phyloP scores from a whole-genome alignment of 805 yeast genomes.

The Candida namnaoensis region DNA sequence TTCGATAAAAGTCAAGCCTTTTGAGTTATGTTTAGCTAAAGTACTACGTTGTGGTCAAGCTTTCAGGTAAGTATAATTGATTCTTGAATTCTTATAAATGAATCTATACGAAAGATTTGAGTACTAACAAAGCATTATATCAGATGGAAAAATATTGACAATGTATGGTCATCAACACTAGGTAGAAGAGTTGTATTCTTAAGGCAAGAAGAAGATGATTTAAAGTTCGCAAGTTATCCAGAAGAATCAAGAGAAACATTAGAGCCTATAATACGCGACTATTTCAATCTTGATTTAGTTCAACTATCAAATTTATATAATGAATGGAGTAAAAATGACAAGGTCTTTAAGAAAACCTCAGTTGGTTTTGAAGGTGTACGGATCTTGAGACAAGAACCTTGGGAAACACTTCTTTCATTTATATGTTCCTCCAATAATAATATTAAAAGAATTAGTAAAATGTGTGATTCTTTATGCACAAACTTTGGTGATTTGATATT shows the following conservation, averaged over 20 bases:
- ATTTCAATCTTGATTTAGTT: constrained; percentile 54
- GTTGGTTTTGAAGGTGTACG: constrained; percentile 59
- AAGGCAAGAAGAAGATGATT: constrained; percentile 40
- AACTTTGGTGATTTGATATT: constrained; percentile 61
- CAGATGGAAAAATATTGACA: constrained; percentile 59
- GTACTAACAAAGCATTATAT: neutral
- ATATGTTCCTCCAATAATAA: constrained; percentile 96
- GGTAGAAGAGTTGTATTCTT: constrained; percentile 55
- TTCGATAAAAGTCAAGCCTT: constrained; percentile 5
- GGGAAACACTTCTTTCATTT: constrained; percentile 89
- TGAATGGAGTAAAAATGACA: constrained; percentile 55
- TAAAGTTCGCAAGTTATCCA: constrained; percentile 45
- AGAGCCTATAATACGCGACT: constrained; percentile 43
- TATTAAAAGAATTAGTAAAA: constrained; percentile 83
- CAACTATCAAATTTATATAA: constrained; percentile 43
- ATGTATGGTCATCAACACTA: constrained; percentile 59
- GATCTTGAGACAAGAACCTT: constrained; percentile 88
- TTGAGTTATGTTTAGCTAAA: constrained; percentile 51
- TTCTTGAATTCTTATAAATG: no score
- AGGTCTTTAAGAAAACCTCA: constrained; percentile 30
- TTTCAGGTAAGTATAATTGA: constrained; percentile 29
- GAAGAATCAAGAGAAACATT: constrained; percentile 22
- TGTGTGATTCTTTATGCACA: constrained; percentile 75
- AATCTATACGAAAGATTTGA: no score
- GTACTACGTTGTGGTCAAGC: constrained; percentile 84